Evolutionary conservation across 805 yeast species (phyloP).

Genomic region (Candida quercuum): DNA sequence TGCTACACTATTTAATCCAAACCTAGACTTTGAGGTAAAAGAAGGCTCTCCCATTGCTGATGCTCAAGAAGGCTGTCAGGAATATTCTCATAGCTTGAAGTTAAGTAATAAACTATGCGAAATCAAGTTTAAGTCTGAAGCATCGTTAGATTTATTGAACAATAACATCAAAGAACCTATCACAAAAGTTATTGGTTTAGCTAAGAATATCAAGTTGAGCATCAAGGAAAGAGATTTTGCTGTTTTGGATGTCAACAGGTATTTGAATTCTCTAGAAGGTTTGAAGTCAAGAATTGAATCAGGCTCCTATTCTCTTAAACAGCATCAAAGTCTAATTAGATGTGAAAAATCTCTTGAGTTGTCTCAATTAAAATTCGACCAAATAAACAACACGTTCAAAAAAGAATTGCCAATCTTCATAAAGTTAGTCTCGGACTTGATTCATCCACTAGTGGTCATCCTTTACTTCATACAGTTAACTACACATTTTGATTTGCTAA

Average conservation of each 20-base stretch:
- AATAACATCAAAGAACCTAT: slow-evolving; percentile 21
- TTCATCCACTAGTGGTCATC: slow-evolving; percentile 24
- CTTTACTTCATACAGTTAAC: slow-evolving; percentile 36
- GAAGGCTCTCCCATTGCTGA: not conserved
- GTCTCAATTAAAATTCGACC: slow-evolving; percentile 31
- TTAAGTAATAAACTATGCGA: slow-evolving; percentile 8
- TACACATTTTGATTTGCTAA: slow-evolving; percentile 28
- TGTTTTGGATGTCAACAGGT: slow-evolving; percentile 34
- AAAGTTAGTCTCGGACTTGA: slow-evolving; percentile 25
- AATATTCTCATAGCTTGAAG: not conserved
- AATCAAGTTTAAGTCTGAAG: slow-evolving; percentile 1
- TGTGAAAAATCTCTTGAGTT: slow-evolving; percentile 26
- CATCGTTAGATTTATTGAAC: slow-evolving; percentile 23
- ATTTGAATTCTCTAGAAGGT: slow-evolving; percentile 18
- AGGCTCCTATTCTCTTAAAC: slow-evolving; percentile 29
- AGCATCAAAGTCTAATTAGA: slow-evolving; percentile 30
- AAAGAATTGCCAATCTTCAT: slow-evolving; percentile 42
- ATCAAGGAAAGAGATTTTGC: slow-evolving; percentile 29
- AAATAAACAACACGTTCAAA: slow-evolving; percentile 34
- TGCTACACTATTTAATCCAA: slow-evolving; percentile 8
- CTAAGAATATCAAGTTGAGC: slow-evolving; percentile 24
- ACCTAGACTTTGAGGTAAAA: slow-evolving; percentile 4
- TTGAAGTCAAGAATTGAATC: slow-evolving; percentile 23
- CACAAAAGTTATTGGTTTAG: slow-evolving; percentile 6
- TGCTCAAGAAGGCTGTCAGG: not conserved